Evolutionary conservation across 2,329 filamentous ascomycete species (phyloP), one percentile per base, ranked within the genome.

Genomic region (Neocucurbitaria cava): DNA sequence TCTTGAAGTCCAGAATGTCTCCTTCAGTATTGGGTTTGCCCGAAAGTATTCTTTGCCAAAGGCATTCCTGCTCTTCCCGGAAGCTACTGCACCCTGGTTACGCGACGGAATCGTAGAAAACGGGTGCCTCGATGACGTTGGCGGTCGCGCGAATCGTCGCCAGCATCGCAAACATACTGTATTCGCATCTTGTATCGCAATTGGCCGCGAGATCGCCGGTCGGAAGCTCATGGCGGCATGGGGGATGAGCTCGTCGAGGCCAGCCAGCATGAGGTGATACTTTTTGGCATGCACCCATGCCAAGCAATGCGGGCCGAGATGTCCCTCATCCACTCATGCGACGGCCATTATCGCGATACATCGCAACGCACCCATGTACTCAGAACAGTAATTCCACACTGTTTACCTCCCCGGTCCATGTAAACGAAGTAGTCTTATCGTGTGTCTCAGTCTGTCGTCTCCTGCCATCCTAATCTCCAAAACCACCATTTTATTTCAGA

Each of bases 11-110:
- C 64, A 64, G 36, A 76, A 64, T 3, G 69, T 60, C 11, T 76
- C 71, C 35, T 69, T 71, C 5, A 76, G 53, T 17, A 67, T 53
- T 15, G 70, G 56, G 53, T 77, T 77, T 35, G 72, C 65, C 66
- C 72, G 74, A 52, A 77, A 77, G 58, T 77, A 77, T 54, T 75
- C 72, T 49, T 69, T 74, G 57, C 59, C 64, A 56, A 77, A 75
- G 13, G 69, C 48, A 40, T 55, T 71, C 57, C 68, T 64, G 39
- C 64, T 66, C 62, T 68, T 71, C 17, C 65, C 67, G 13, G 62
- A 57, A 11, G 68, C 65, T 54, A 69, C 62, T 44, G 68, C 69
- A 45, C 70, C 66, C 43, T 70, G 65, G 56, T 63, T 64, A 46
- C 61, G 49, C 10, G 70, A 56, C 11, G 63, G 52, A 6, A 65